Evolutionary conservation across 208 protist species (phyloP), one percentile per base, ranked within the genome.

Genomic region (Trypanosoma lewisi): DNA sequence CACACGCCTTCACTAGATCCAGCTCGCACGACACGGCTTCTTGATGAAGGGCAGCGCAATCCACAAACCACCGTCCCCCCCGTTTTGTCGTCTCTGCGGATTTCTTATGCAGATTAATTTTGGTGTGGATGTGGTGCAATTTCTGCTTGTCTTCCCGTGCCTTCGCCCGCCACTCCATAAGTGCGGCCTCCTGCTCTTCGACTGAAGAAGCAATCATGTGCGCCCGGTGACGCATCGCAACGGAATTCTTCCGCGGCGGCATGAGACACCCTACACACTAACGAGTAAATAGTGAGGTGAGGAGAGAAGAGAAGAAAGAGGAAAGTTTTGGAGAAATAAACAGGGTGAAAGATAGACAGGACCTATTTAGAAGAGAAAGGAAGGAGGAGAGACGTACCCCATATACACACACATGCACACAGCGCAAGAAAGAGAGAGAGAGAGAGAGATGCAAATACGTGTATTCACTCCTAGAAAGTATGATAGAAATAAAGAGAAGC

Each of bases 151-250:
- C 68, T 44, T 60, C 2, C 23, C 37, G 63, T 14, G 59, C 67
- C 47, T 45, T 74, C 44, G 55, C 49, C 39, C 63, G 73, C 82
- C 82, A 87, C 42, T 78, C 68, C n/a, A 67, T n/a, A n/a, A 87
- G 48, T 5, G 67, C 77, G 3, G 73, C 75, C 4, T 67, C 52
- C 48, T 83, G 82, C 9, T 54, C 62, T 3, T 62, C 62, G 0
- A 58, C 77, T 7, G 68, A 82, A 11, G 68, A 70, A 45, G 67
- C 73, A 25, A 73, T n/a, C 12, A 62, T 64, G 48, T 59, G 48
- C 27, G 56, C 51, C 16, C 53, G 44, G 21, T 63, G 62, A 23
- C 57, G 60, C 27, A 61, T 36, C 59, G 39, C 27, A 33, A 14
- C 41, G 2, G 44, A 48, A 1, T 9, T 19, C 19, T 45, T 66